Evolutionary conservation across 2,329 filamentous ascomycete genomes (phyloP).

Genomic region (Corniculantispora saksenae): DNA sequence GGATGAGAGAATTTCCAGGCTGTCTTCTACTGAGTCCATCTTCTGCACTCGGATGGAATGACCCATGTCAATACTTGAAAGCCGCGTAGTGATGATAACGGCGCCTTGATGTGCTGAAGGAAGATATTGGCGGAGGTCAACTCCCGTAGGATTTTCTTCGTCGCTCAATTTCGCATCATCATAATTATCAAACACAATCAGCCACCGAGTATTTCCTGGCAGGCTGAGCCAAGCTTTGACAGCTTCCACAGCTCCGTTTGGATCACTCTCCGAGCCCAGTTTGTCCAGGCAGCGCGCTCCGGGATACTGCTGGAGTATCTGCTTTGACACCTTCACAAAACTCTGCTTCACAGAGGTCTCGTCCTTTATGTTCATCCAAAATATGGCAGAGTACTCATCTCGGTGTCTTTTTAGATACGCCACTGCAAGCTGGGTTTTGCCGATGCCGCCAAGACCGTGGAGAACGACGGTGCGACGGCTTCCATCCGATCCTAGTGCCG

Average conservation of each 20-base stretch:
- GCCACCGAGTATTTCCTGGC: conserved; percentile 37
- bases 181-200: conserved; percentile 44
- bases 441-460: conserved; percentile 45
- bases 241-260: conserved; percentile 30
- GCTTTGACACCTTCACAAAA: conserved; percentile 30
- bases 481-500: conserved; percentile 12
- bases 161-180: conserved; percentile 29
- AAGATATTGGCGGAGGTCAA: conserved; percentile 35
- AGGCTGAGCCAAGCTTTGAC: conserved; percentile 41
- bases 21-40: conserved; percentile 32
- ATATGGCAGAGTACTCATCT: conserved; percentile 38
- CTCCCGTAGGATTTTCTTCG: conserved; percentile 21
- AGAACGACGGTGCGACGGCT: conserved; percentile 31
- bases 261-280: conserved; percentile 26
- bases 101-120: conserved; percentile 38
- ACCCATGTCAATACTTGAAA: conserved; percentile 35
- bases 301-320: conserved; percentile 33
- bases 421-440: conserved; percentile 45
- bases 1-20: conserved; percentile 33
- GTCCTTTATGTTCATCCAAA: conserved; percentile 46
- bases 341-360: conserved; percentile 39
- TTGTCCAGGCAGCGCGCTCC: conserved; percentile 26
- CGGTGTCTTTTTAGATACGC: conserved; percentile 37
- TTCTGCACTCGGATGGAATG: conserved; percentile 33
- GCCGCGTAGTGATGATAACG: conserved; percentile 43